Conservation (phyloP, 2,329 filamentous ascomycete genomes). For the Colletotrichum sp. region DNA sequence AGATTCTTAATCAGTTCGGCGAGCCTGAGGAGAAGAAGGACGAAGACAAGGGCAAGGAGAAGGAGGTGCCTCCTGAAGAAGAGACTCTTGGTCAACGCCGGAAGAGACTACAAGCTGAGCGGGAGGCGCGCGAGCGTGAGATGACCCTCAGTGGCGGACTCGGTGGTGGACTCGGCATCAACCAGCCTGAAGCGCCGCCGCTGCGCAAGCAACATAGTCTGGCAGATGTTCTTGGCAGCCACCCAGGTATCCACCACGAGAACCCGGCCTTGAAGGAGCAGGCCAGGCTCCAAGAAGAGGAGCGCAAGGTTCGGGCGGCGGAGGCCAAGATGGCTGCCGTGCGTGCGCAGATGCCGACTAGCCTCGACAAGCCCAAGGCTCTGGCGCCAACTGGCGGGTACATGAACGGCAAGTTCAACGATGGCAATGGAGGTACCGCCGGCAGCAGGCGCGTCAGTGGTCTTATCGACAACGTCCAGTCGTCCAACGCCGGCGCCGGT, state of each 20-base stretch:
- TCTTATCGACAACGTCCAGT: slow-evolving; percentile 23
- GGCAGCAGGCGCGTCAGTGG: slow-evolving; percentile 25
- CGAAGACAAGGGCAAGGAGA: slow-evolving; percentile 33
- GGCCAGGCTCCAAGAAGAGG: slow-evolving; percentile 43
- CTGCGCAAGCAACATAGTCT: slow-evolving; percentile 50
- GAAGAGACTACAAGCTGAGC: slow-evolving; percentile 72
- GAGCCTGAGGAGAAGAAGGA: slow-evolving; percentile 44
- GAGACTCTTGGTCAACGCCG: slow-evolving; percentile 83
- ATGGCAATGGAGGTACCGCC: slow-evolving; percentile 46
- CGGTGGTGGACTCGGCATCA: background rate
- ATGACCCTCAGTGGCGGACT: slow-evolving; percentile 43
- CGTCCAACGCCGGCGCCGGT: slow-evolving; percentile 29
- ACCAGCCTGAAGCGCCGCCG: slow-evolving; percentile 32
- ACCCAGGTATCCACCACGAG: slow-evolving; percentile 42
- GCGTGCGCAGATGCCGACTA: slow-evolving; percentile 54
- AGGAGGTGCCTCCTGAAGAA: slow-evolving; percentile 49
- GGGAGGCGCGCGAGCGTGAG: slow-evolving; percentile 66
- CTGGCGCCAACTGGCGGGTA: slow-evolving; percentile 48
- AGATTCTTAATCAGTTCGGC: slow-evolving; percentile 71
- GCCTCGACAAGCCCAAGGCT: slow-evolving; percentile 34
- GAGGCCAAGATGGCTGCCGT: slow-evolving; percentile 55
- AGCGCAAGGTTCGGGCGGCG: slow-evolving; percentile 43
- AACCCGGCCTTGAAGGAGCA: slow-evolving; percentile 45
- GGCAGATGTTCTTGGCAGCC: slow-evolving; percentile 60
- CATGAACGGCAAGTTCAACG: slow-evolving; percentile 59